Conservation (phyloP, 2,329 filamentous ascomycete genomes). For the Alternaria metachromatica region DNA sequence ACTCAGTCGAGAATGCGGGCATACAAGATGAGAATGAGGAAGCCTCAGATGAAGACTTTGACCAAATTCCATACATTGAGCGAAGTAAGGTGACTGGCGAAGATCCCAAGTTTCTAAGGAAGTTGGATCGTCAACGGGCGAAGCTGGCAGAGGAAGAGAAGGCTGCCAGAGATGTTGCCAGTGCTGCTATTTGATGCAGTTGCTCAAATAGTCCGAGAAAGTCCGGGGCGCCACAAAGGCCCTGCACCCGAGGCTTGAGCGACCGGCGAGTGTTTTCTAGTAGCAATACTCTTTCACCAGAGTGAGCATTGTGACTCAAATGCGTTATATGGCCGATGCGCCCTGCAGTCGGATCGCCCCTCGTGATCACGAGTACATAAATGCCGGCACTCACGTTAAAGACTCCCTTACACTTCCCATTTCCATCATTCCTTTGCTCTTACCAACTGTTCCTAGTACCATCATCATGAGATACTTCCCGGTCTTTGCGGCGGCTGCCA, state of each 20-base stretch:
- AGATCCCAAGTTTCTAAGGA: background rate
- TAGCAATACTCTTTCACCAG: background rate
- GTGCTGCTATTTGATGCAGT: background rate
- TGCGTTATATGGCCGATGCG: background rate
- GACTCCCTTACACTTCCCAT: background rate
- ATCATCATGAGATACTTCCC: background rate
- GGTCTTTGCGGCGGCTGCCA: background rate
- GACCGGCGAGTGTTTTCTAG: background rate
- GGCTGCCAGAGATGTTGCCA: background rate
- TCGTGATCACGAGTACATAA: background rate
- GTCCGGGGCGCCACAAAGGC: background rate
- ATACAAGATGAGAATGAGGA: background rate
- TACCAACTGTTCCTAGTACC: background rate
- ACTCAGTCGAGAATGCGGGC: background rate
- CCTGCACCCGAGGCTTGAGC: background rate
- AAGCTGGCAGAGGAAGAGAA: background rate
- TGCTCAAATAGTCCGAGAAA: background rate
- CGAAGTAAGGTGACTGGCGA: background rate
- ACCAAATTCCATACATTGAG: background rate
- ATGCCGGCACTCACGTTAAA: background rate
- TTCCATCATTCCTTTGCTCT: background rate
- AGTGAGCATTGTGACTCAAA: background rate
- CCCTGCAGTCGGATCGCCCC: background rate
- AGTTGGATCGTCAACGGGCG: background rate
- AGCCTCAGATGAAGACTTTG: background rate